These are phyloP conservation scores for Mycosphaerella sp. DNA, from an alignment of 2,329 filamentous ascomycete species.

Conservation along the genomic window DNA sequence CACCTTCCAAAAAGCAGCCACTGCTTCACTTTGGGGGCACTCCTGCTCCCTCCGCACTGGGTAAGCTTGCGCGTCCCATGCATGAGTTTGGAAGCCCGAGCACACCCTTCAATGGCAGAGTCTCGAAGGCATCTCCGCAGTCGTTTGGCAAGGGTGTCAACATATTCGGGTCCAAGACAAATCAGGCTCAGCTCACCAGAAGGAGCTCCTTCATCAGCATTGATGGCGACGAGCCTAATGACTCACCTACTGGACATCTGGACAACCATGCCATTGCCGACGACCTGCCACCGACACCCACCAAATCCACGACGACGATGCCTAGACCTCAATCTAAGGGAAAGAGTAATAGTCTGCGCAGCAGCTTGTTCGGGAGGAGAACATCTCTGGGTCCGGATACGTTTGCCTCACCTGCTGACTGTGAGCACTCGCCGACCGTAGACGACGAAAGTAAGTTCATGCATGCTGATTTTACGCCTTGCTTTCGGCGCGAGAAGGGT, in stretches of 20 bases:
- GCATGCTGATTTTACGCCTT: constrained; percentile 24
- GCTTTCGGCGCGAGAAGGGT: constrained; percentile 23
- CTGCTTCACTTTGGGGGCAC: constrained; percentile 56
- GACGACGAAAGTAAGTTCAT: constrained; percentile 37
- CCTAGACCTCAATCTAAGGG: constrained; percentile 42
- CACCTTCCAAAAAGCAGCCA: constrained; percentile 86
- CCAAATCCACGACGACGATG: constrained; percentile 58
- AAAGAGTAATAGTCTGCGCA: constrained; percentile 47
- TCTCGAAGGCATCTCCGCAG: constrained; percentile 56
- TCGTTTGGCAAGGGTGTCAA: constrained; percentile 60
- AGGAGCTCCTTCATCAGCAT: constrained; percentile 71
- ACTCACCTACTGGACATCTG: constrained; percentile 49
- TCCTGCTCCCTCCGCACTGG: constrained; percentile 50
- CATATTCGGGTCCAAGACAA: constrained; percentile 55
- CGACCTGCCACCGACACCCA: constrained; percentile 89
- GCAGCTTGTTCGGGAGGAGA: constrained; percentile 45
- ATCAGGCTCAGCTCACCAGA: constrained; percentile 45
- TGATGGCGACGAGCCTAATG: constrained; percentile 60
- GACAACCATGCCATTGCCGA: constrained; percentile 57
- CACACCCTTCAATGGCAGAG: constrained; percentile 67
- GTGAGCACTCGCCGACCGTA: constrained; percentile 25
- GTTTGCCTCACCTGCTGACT: constrained; percentile 38
- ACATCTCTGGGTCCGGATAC: constrained; percentile 43
- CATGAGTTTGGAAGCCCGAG: constrained; percentile 73
- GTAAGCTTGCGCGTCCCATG: constrained; percentile 56